phyloP scores from a whole-genome alignment of 495 filamentous ascomycete species.

The Penicillium angulare region DNA sequence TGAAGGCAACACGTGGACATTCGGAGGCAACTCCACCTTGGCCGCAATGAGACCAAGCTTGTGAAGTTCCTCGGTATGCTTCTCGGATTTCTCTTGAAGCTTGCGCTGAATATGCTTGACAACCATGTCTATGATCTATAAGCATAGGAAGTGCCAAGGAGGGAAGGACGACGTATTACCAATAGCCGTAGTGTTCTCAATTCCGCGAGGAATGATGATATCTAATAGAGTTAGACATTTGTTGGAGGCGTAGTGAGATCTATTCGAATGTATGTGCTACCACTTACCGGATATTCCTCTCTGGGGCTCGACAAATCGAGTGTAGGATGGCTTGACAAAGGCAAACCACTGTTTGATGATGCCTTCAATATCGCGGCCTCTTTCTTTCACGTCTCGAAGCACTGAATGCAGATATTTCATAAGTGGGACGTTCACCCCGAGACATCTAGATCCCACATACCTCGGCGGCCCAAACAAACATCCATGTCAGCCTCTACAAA shows the following conservation, averaged over 20 bases:
- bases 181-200: slow-evolving; percentile 92
- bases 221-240: slow-evolving; percentile 49
- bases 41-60: slow-evolving; percentile 67
- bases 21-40: slow-evolving; percentile 68
- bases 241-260: too few species aligned
- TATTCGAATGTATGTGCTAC: background rate
- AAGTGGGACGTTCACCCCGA: background rate
- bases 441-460: slow-evolving; percentile 51
- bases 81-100: slow-evolving; percentile 77
- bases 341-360: slow-evolving; percentile 97
- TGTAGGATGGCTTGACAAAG: slow-evolving; percentile 95
- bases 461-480: slow-evolving; percentile 85
- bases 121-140: slow-evolving; percentile 67
- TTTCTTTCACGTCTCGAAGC: slow-evolving; percentile 78
- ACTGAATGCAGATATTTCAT: slow-evolving; percentile 50
- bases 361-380: slow-evolving; percentile 85
- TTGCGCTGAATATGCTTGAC: slow-evolving; percentile 83
- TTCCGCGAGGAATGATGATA: slow-evolving; percentile 90
- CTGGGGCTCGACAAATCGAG: slow-evolving; percentile 87
- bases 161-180: slow-evolving; percentile 46
- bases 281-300: slow-evolving; percentile 67
- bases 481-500: slow-evolving; percentile 97
- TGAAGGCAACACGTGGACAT: slow-evolving; percentile 67
- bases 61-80: slow-evolving; percentile 73
- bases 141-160: background rate